Base-by-base conservation (phyloP, 129 eudicot species). In the Arctium minus region DNA sequence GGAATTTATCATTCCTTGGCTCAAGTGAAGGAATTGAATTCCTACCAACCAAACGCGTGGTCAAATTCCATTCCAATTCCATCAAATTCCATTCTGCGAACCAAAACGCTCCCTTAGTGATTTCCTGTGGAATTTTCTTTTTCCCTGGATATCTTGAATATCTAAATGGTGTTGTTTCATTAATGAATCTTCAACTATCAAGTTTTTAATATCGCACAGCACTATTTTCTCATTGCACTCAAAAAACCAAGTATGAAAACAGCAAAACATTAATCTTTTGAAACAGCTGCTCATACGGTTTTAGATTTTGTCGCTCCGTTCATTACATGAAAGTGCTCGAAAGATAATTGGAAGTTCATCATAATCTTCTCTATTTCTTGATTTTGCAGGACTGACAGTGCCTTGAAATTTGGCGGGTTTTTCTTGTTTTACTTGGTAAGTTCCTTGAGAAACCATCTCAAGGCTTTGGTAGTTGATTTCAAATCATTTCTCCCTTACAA, bases 321-420 rank as follows among this genome's bases (percentile, higher is more conserved):
- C 10, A 4, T 73, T 40, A 22, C 62, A 46, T 27, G 6, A 60
- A n/a, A 44, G 9, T 50, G 60, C 38, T 77, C 1, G 68, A 79
- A 22, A 73, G 75, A 82, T n/a, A 64, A 29, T 73, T 46, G 36
- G 65, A 65, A 62, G 75, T 48, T 15, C 56, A 30, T 83, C 7
- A 5, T 33, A 53, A 74, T 39, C 7, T 2, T 80, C 1, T 68
- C 4, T 76, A 65, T 89, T 79, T 56, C 74, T 48, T 68, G 32
- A 62, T 74, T 80, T 71, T 76, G 73, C 94, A 96, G 99, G 98
- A 96, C 98, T 30, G 98, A 93, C 77, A 96, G 99, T 78, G 99
- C 98, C n/a, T 75, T 96, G 81, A 93, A 93, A 77, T 96, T 96
- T 79, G 87, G 99, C 75, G 88, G 98, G 95, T 96, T 96, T 89